Conservation (phyloP, 164 flowering plant genomes). For the Chimonanthus salicifolius region DNA sequence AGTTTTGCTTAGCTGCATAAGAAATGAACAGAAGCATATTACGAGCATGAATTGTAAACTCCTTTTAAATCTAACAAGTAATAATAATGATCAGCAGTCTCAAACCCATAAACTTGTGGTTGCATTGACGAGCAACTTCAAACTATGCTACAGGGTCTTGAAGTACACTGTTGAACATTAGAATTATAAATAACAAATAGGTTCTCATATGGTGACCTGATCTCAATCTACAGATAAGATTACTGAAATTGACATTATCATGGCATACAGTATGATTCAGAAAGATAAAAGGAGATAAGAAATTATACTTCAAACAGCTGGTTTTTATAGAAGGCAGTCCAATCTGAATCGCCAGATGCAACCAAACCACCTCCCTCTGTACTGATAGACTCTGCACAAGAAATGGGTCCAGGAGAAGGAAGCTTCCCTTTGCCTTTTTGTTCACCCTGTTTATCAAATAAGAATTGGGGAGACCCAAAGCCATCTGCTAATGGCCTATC, state of each 20-base stretch:
- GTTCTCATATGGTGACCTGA: slow-evolving; percentile 4
- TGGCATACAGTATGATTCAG: slow-evolving; percentile 5
- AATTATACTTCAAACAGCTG: slow-evolving; percentile 30
- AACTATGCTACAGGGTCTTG: not conserved
- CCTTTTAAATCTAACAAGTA: no score
- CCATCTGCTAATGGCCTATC: slow-evolving; percentile 9
- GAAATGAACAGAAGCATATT: not conserved
- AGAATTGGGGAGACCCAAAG: slow-evolving; percentile 17
- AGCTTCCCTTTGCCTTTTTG: slow-evolving; percentile 18
- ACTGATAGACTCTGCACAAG: slow-evolving; percentile 69
- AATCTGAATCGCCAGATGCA: slow-evolving; percentile 54
- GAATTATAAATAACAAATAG: slow-evolving; percentile 2
- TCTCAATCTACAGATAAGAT: slow-evolving; percentile 3
- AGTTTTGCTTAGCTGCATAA: not conserved
- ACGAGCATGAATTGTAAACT: not conserved
- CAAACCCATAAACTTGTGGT: no score
- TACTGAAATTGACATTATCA: not conserved
- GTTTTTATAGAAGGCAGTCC: not conserved
- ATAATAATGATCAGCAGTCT: no score
- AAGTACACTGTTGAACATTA: not conserved
- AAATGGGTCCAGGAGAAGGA: slow-evolving; percentile 17
- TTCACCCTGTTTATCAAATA: slow-evolving; percentile 15
- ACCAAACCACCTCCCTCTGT: slow-evolving; percentile 54
- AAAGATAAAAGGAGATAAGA: slow-evolving; percentile 1
- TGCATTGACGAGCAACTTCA: no score